A percentile compares a stretch with the other conserved stretches of the same genome.
Evolutionary conservation across 179 eudicot species (phyloP).

Genomic region (Actinidia arguta): DNA sequence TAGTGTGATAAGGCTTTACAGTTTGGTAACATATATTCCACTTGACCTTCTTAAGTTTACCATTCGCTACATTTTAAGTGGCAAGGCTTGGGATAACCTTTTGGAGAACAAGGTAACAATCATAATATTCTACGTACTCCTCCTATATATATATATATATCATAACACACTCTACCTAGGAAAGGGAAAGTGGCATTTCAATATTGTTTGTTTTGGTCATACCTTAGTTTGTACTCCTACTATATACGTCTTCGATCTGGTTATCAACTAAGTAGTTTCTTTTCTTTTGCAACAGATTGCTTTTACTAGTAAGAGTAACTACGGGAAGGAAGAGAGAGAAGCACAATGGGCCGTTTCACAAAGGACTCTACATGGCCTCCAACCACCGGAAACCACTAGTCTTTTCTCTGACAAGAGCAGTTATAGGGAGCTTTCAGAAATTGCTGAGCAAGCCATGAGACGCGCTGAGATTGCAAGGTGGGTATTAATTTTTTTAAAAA

Average conservation of each 20-base stretch:
- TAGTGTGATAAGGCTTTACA: conserved; percentile 64
- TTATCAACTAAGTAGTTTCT: neutral
- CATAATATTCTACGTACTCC: too few species aligned
- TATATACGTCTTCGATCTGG: too few species aligned
- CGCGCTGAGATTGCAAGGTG: conserved; percentile 72
- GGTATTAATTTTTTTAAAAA: too few species aligned
- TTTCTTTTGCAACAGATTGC: conserved; percentile 44
- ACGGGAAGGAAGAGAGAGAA: conserved; percentile 66
- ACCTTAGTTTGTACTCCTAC: too few species aligned
- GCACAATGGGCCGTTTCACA: conserved; percentile 76
- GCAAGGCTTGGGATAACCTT: conserved; percentile 62
- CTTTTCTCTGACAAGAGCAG: conserved; percentile 51
- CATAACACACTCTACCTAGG: too few species aligned
- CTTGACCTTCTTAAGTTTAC: conserved; percentile 59
- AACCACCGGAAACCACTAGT: conserved; percentile 46
- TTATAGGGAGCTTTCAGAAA: conserved; percentile 57
- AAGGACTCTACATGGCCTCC: conserved; percentile 66
- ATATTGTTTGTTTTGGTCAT: too few species aligned
- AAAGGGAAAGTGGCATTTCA: too few species aligned
- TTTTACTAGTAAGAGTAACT: conserved; percentile 66
- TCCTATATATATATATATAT: too few species aligned
- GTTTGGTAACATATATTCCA: conserved; percentile 52
- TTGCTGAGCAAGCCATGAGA: conserved; percentile 69
- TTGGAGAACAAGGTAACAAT: conserved; percentile 54
- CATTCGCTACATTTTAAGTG: conserved; percentile 58